Evolutionary conservation across 2,329 filamentous ascomycete genomes (phyloP), one percentile per base, ranked within the genome.

Genomic region (Alternaria postmessia): DNA sequence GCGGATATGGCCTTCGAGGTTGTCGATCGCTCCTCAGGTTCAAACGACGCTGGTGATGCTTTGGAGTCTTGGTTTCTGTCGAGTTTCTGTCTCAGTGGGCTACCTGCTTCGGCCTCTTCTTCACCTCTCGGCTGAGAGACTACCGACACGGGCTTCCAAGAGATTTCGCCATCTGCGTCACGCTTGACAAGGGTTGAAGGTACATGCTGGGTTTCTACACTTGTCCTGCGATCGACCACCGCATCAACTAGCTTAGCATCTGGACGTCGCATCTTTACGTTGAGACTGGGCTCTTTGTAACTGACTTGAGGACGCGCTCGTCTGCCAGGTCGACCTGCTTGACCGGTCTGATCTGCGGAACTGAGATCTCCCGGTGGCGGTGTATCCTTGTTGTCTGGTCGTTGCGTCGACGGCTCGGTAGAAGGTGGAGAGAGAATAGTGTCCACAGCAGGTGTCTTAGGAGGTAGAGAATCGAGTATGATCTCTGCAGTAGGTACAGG

Each of bases 231-330:
- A 7, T 71, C 67, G 5, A 71, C 48, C 5, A 84, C 76, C 2
- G 82, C 82, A 65, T 84, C 81, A 2, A 80, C 79, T 54, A 83
- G 70, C 51, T 82, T 77, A 62, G 82, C 82, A 51, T 76, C 77
- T 1, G 82, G 81, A 26, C 83, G 77, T 20, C 83, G 76, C 82
- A 85, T 84, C 66, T 85, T 85, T 16, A 77, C 79, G 46, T 76
- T 75, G 16, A 84, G 71, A 49, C 77, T 82, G 2, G 83, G 83
- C 62, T 84, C 82, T 12, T 82, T 81, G 61, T 84, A 84, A 69
- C 80, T 83, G 49, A 84, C 81, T 34, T 80, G 77, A 18, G 80
- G 72, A 24, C 82, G 76, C 14, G 81, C 81, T 59, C 83, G 77
- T 56, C 83, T 76, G 3, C 79, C 81, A 11, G 81, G 79, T 34